Percentiles rank a stretch among this genome's conserved stretches.
Evolutionary conservation across 208 protist species (phyloP).

Genomic region (Trypanosoma cruzi): DNA sequence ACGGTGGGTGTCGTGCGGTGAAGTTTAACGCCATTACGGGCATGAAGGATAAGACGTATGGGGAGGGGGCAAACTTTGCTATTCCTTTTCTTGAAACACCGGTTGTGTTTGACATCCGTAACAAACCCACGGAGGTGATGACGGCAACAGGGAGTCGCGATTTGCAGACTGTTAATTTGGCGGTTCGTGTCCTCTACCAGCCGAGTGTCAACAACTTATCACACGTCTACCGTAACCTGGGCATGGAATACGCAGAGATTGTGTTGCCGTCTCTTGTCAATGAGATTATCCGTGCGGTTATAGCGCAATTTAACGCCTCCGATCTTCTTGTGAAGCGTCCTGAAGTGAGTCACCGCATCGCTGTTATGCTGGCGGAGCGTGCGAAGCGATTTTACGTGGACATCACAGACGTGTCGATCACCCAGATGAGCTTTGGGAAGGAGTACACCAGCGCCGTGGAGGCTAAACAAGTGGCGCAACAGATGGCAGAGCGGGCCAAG

Average conservation of each 20-base stretch:
- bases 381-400: conserved; percentile 97
- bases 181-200: conserved; percentile 98
- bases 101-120: conserved; percentile 97
- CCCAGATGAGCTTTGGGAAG: conserved; percentile 95
- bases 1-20: conserved; percentile 96
- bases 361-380: conserved; percentile 92
- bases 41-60: conserved; percentile 92
- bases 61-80: conserved; percentile 95
- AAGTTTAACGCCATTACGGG: conserved; percentile 98
- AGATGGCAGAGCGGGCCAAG: conserved; percentile 95
- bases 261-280: conserved; percentile 98
- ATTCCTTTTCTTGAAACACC: conserved; percentile 97
- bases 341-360: conserved; percentile 93
- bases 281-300: conserved; percentile 98
- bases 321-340: conserved; percentile 98
- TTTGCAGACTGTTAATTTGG: conserved; percentile 99
- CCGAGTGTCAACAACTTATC: conserved; percentile 93
- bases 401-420: conserved; percentile 98
- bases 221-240: conserved; percentile 95
- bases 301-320: conserved; percentile 99
- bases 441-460: conserved; percentile 96
- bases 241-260: conserved; percentile 97
- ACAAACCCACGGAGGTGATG: conserved; percentile 86
- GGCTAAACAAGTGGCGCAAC: conserved; percentile 96
- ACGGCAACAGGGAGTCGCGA: conserved; percentile 94